These are phyloP conservation scores for Sporothrix globosa DNA, from an alignment of 2,329 filamentous ascomycete species.

Conservation along the genomic window DNA sequence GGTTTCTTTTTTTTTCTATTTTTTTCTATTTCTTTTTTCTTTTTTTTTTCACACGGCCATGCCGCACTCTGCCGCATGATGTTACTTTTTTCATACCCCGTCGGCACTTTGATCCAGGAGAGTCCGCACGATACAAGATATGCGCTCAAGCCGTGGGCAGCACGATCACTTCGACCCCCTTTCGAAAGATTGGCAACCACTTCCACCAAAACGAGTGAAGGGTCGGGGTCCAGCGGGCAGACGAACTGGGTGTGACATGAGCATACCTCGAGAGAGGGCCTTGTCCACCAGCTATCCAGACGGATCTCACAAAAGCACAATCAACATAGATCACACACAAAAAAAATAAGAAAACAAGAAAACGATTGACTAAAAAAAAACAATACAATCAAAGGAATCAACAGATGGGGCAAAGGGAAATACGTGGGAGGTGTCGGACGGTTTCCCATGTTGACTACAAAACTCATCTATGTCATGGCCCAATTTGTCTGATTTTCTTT, in stretches of 20 bases:
- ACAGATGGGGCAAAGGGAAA: too few species aligned
- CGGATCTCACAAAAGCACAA: background rate
- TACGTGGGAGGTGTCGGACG: too few species aligned
- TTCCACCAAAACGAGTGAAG: constrained; percentile 2
- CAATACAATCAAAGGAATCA: too few species aligned
- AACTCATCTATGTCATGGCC: too few species aligned
- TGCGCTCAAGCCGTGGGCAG: background rate
- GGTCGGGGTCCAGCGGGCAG: background rate
- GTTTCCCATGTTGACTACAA: too few species aligned
- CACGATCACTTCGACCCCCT: background rate
- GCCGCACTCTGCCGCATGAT: background rate
- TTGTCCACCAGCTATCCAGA: too few species aligned
- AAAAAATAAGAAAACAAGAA: background rate
- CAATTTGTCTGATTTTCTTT: too few species aligned
- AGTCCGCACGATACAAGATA: background rate
- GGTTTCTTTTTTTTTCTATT: background rate
- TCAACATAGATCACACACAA: background rate
- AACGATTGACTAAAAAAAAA: constrained; percentile 19
- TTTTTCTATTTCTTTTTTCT: background rate
- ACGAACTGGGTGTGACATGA: background rate
- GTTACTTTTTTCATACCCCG: background rate
- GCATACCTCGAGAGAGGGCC: constrained; percentile 10
- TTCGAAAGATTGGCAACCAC: constrained; percentile 30
- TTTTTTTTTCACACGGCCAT: background rate
- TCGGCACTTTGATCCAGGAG: background rate